A percentile compares a stretch with the other conserved stretches of the same genome.
phyloP scores from a whole-genome alignment of 768 basidiomycete genomes.

The Podaxis sp. region DNA sequence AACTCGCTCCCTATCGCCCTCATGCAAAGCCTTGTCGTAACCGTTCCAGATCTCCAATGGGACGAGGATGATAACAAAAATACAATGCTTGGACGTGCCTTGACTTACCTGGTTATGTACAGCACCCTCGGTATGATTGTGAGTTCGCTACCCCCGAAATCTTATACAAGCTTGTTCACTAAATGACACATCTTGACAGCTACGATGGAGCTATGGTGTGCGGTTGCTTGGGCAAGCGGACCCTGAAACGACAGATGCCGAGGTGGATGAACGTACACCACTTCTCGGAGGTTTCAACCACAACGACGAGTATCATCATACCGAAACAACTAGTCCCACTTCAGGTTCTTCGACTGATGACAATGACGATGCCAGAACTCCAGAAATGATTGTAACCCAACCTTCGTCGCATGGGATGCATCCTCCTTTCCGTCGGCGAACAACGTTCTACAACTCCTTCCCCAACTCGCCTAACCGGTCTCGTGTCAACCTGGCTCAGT shows the following conservation, averaged over 20 bases:
- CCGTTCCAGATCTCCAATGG: slow-evolving; percentile 83
- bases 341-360: slow-evolving; percentile 12
- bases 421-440: slow-evolving; percentile 22
- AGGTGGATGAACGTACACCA: slow-evolving; percentile 29
- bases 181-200: slow-evolving; percentile 31
- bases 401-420: not conserved
- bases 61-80: slow-evolving; percentile 73
- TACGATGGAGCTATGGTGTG: slow-evolving; percentile 95
- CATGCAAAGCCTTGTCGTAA: slow-evolving; percentile 84
- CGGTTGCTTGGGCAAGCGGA: slow-evolving; percentile 73
- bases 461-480: slow-evolving; percentile 53
- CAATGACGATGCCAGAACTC: slow-evolving; percentile 1
- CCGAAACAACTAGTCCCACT: slow-evolving; percentile 10
- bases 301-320: slow-evolving; percentile 12
- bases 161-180: not conserved
- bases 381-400: slow-evolving; percentile 3
- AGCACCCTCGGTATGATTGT: slow-evolving; percentile 96
- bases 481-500: slow-evolving; percentile 25
- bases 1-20: slow-evolving; percentile 94
- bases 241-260: slow-evolving; percentile 21
- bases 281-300: slow-evolving; percentile 22
- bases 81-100: slow-evolving; percentile 86
- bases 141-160: slow-evolving; percentile 24
- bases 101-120: slow-evolving; percentile 88
- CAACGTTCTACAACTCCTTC: slow-evolving; percentile 60